These are phyloP conservation scores for Bromus sterilis DNA, from an alignment of 176 grass and related monocot genomes.

Conservation along the genomic window DNA sequence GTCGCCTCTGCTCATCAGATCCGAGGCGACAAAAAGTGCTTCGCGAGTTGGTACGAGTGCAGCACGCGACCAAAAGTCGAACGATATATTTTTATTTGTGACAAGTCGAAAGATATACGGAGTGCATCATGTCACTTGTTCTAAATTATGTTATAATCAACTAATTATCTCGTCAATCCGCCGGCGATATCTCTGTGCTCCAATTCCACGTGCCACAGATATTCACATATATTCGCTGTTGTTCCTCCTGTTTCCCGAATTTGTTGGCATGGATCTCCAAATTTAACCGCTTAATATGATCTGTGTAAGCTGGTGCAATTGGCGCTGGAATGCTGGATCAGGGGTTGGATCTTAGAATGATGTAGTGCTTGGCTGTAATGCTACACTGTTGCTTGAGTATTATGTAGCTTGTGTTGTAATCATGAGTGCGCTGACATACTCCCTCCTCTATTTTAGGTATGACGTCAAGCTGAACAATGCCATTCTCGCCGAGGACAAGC, in stretches of 20 bases:
- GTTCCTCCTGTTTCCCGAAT: neutral
- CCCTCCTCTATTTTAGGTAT: constrained; percentile 48
- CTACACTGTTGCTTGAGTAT: neutral
- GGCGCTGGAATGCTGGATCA: neutral
- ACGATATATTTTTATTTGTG: neutral
- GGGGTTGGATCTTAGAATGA: neutral
- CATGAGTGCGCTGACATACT: neutral
- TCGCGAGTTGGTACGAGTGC: neutral
- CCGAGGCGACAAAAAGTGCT: neutral
- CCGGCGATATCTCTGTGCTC: neutral
- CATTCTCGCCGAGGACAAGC: constrained; percentile 79
- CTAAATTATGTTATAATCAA: neutral
- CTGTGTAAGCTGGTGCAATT: neutral
- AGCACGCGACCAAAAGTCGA: neutral
- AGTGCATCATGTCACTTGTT: neutral
- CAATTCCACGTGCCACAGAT: neutral
- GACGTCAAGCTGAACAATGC: constrained; percentile 80
- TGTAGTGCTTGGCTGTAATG: neutral
- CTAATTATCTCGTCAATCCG: neutral
- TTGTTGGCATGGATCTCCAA: neutral
- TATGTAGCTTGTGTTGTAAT: neutral
- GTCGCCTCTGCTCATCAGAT: constrained; percentile 17
- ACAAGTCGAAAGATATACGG: neutral
- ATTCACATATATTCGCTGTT: too few species aligned
- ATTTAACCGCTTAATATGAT: neutral